These are phyloP conservation scores for Orobanche coerulescens DNA, from an alignment of 257 asterid species.

Conservation along the genomic window DNA sequence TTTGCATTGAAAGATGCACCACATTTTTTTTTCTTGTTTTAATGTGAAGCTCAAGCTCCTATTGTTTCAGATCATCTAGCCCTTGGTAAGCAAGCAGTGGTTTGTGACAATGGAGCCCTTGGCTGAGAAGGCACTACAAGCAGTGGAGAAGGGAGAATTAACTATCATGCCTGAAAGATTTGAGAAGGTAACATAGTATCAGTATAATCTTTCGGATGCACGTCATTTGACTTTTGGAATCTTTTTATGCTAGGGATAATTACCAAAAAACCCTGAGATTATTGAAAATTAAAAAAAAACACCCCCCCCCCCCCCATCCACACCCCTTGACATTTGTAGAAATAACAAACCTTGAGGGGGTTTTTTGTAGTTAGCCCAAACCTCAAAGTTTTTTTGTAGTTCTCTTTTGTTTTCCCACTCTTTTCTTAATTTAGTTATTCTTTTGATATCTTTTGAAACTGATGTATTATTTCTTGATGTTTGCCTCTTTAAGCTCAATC, in stretches of 20 bases:
- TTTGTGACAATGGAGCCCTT: slow-evolving; percentile 92
- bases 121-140: slow-evolving; percentile 92
- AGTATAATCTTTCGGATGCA: slow-evolving; percentile 1
- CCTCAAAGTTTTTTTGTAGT: too few species aligned
- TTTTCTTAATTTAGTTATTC: slow-evolving; percentile 4
- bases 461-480: slow-evolving; percentile 5
- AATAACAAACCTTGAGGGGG: too few species aligned
- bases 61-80: slow-evolving; percentile 74
- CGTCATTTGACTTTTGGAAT: slow-evolving; percentile 17
- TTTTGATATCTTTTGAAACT: slow-evolving; percentile 7
- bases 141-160: slow-evolving; percentile 79
- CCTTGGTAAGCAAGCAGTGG: slow-evolving; percentile 98
- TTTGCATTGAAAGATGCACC: slow-evolving; percentile 14
- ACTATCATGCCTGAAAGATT: slow-evolving; percentile 90
- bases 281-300: background rate
- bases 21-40: slow-evolving; percentile 23
- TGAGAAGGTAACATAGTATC: slow-evolving; percentile 61
- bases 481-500: slow-evolving; percentile 7
- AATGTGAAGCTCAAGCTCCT: slow-evolving; percentile 21
- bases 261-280: background rate
- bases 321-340: background rate
- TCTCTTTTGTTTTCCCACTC: slow-evolving; percentile 11
- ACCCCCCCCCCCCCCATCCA: background rate
- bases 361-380: too few species aligned
- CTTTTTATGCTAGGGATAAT: background rate